These are phyloP conservation scores for Pholiota conissans DNA, from an alignment of 768 basidiomycete species.

Conservation along the genomic window DNA sequence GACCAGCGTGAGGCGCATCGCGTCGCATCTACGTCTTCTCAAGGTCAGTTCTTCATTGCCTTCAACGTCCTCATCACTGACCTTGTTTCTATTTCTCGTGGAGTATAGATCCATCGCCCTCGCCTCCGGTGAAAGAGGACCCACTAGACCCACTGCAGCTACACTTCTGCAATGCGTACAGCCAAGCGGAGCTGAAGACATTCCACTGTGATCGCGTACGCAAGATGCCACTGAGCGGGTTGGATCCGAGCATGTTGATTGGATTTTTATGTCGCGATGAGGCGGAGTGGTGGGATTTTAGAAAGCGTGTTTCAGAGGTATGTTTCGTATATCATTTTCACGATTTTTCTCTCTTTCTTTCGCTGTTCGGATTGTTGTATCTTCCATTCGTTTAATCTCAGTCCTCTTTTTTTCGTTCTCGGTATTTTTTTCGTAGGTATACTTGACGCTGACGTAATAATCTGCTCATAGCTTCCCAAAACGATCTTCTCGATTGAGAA, in stretches of 20 bases:
- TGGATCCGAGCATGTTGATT: conserved; percentile 97
- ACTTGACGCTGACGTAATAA: conserved; percentile 3
- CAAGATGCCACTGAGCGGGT: conserved; percentile 88
- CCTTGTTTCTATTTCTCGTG: not conserved
- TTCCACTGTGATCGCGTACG: conserved; percentile 97
- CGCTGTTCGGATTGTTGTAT: too few relatives aligned
- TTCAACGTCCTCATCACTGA: too few relatives aligned
- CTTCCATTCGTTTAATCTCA: too few relatives aligned
- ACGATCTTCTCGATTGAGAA: conserved; percentile 86
- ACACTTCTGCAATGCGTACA: conserved; percentile 76
- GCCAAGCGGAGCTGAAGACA: conserved; percentile 70
- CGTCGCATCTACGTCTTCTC: not conserved
- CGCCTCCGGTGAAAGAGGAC: not conserved
- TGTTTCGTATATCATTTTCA: conserved; percentile 25
- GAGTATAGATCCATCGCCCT: not conserved
- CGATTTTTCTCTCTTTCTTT: too few relatives aligned
- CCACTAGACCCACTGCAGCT: conserved; percentile 53
- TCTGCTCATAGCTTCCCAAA: conserved; percentile 47
- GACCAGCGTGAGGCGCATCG: conserved; percentile 7
- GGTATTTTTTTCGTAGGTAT: not conserved
- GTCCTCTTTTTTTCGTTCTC: too few relatives aligned
- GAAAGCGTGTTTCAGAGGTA: conserved; percentile 71
- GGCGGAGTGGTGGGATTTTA: conserved; percentile 83
- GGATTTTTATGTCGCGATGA: conserved; percentile 88
- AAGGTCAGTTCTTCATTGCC: too few relatives aligned